Conservation (phyloP, 371 early-diverging fungal species). For the Lichtheimia hyalospora region DNA sequence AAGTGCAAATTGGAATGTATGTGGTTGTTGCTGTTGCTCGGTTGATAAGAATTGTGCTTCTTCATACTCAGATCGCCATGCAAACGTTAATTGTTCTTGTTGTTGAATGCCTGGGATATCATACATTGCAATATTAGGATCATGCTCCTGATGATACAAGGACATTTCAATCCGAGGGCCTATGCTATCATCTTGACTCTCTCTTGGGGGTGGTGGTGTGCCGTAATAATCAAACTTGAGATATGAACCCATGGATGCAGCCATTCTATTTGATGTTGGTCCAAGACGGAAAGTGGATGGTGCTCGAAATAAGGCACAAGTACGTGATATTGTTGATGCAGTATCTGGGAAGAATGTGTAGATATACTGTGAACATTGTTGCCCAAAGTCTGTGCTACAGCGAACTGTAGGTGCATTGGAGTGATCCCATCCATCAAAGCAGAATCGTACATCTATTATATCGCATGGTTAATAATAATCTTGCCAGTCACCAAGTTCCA, state of each 20-base stretch:
- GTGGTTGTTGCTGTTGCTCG: constrained; percentile 26
- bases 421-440: constrained; percentile 27
- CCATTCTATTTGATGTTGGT: constrained; percentile 9
- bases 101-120: background rate
- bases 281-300: constrained; percentile 16
- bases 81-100: constrained; percentile 11
- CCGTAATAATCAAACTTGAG: constrained; percentile 34
- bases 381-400: constrained; percentile 29
- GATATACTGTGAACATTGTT: constrained; percentile 23
- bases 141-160: constrained; percentile 24
- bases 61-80: constrained; percentile 25
- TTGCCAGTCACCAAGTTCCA: too few relatives aligned
- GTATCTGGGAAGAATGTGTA: constrained; percentile 16
- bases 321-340: constrained; percentile 3
- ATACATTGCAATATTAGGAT: constrained; percentile 29
- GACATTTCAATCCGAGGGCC: constrained; percentile 14
- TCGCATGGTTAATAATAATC: too few relatives aligned
- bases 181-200: too few relatives aligned
- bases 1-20: background rate
- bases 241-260: constrained; percentile 17
- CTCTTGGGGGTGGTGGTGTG: constrained; percentile 1
- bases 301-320: constrained; percentile 25
- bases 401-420: constrained; percentile 7
- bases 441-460: constrained; percentile 30
- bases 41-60: constrained; percentile 24